A percentile compares a stretch with the other conserved stretches of the same genome.
Conservation (phyloP, 2,329 filamentous ascomycete genomes). For the Talaromyces sp. region DNA sequence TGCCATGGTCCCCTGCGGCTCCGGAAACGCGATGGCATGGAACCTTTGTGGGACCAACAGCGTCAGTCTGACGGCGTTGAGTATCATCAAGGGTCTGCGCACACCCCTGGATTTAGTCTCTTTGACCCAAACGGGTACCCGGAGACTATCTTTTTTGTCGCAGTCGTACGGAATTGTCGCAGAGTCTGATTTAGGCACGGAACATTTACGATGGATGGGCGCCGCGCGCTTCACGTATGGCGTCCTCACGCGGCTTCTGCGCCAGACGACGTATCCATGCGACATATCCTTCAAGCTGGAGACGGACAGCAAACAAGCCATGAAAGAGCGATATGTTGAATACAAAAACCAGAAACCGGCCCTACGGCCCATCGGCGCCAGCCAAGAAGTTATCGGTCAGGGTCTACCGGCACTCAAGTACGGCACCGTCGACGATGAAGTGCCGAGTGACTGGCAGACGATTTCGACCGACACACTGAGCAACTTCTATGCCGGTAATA, state of each 20-base stretch:
- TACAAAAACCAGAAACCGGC: slow-evolving; percentile 38
- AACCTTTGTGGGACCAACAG: slow-evolving; percentile 81
- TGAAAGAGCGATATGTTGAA: slow-evolving; percentile 68
- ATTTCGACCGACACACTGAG: slow-evolving; percentile 73
- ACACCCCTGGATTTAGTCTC: slow-evolving; percentile 83
- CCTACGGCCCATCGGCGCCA: slow-evolving; percentile 25
- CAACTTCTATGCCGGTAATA: slow-evolving; percentile 93
- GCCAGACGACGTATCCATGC: slow-evolving; percentile 78
- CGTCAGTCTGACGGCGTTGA: slow-evolving; percentile 72
- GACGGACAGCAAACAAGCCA: slow-evolving; percentile 68
- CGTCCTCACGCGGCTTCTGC: slow-evolving; percentile 71
- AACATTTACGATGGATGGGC: slow-evolving; percentile 92
- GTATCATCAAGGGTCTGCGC: slow-evolving; percentile 81
- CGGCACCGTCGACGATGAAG: slow-evolving; percentile 71
- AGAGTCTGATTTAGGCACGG: slow-evolving; percentile 84
- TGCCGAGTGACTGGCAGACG: slow-evolving; percentile 75
- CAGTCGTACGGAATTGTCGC: slow-evolving; percentile 88
- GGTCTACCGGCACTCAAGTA: slow-evolving; percentile 72
- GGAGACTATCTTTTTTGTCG: slow-evolving; percentile 82
- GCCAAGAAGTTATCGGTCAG: slow-evolving; percentile 41
- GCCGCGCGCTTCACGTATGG: slow-evolving; percentile 79
- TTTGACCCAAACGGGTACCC: slow-evolving; percentile 73
- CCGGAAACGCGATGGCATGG: slow-evolving; percentile 88
- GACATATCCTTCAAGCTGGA: slow-evolving; percentile 84
- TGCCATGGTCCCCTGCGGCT: slow-evolving; percentile 84